phyloP scores from a whole-genome alignment of 2,329 filamentous ascomycete genomes.

The Fusarium neocosmosporiellum region DNA sequence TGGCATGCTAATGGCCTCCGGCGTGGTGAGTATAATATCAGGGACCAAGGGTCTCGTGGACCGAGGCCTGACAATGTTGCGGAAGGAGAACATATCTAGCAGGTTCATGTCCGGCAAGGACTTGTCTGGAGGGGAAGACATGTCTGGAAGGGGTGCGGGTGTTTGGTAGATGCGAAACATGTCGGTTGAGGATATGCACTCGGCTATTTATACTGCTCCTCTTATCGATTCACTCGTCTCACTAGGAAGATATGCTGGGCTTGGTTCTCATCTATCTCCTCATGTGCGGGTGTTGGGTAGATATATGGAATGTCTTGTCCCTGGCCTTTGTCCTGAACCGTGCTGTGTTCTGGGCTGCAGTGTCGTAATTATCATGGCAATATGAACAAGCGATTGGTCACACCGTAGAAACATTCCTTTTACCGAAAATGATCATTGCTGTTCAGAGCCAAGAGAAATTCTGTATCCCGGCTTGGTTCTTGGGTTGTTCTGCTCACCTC shows the following conservation, averaged over 20 bases:
- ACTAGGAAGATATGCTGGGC: not conserved
- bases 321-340: not conserved
- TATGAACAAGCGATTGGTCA: not conserved
- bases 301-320: not conserved
- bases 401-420: not conserved
- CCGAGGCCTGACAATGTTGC: not conserved
- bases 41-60: not conserved
- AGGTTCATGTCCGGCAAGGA: not conserved
- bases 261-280: not conserved
- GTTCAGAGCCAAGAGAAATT: not conserved
- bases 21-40: not conserved
- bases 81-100: not conserved
- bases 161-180: not conserved
- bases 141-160: not conserved
- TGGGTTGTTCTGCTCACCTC: not conserved
- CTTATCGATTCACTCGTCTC: not conserved
- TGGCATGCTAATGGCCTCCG: not conserved
- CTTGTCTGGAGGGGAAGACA: not conserved
- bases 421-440: not conserved
- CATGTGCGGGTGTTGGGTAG: not conserved
- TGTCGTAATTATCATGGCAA: not conserved
- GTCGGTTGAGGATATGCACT: not conserved
- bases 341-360: not conserved
- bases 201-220: not conserved
- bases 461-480: not conserved